Evolutionary conservation across 2,329 filamentous ascomycete species (phyloP).

Genomic region (Beauveria sp.): DNA sequence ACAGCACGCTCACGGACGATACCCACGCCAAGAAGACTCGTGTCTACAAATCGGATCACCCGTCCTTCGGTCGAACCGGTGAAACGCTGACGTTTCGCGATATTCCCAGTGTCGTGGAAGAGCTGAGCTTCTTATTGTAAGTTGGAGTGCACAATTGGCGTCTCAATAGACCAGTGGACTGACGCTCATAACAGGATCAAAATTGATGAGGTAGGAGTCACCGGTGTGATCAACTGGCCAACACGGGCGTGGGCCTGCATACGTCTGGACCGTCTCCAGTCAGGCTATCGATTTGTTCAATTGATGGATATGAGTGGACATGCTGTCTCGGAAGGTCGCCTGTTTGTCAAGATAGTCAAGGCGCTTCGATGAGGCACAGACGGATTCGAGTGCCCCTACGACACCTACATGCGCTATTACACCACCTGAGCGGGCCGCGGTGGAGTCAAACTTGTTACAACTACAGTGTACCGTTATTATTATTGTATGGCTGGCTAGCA

Average conservation of each 20-base stretch:
- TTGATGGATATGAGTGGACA: conserved; percentile 40
- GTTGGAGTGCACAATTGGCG: conserved; percentile 19
- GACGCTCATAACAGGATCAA: conserved; percentile 36
- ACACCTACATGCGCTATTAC: too few relatives aligned
- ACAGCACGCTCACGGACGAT: conserved; percentile 34
- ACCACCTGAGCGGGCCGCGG: too few relatives aligned
- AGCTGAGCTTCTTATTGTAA: conserved; percentile 67
- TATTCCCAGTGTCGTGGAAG: conserved; percentile 53
- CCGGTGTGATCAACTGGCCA: conserved; percentile 28
- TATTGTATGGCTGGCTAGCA: not conserved
- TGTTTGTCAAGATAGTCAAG: conserved; percentile 48
- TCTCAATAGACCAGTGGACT: not conserved
- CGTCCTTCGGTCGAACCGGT: conserved; percentile 50
- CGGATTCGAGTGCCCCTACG: not conserved
- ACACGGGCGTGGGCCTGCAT: conserved; percentile 51
- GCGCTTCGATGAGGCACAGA: conserved; percentile 20
- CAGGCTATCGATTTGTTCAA: conserved; percentile 47
- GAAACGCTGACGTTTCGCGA: conserved; percentile 51
- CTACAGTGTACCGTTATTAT: not conserved
- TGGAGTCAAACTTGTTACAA: not conserved
- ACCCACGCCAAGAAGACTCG: conserved; percentile 54
- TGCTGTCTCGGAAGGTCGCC: conserved; percentile 36
- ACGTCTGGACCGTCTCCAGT: conserved; percentile 48
- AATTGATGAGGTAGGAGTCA: conserved; percentile 37
- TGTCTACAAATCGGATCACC: conserved; percentile 50